phyloP scores from a whole-genome alignment of 306 rosid species.

The Glycine soja region DNA sequence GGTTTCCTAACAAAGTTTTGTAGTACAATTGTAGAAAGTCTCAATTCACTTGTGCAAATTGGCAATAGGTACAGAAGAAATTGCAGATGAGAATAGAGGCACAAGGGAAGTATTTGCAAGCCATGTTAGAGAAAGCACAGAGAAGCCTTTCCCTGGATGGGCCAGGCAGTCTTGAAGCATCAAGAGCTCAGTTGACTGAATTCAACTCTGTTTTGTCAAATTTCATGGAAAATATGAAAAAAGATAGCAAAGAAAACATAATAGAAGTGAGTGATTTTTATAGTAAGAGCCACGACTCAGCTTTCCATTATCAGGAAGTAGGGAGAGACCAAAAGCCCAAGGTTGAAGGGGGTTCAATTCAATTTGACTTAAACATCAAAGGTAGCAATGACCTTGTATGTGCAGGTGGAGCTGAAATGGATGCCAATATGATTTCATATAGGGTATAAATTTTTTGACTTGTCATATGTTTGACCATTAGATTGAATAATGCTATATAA shows the following conservation, averaged over 20 bases:
- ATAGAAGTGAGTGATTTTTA: slow-evolving; percentile 49
- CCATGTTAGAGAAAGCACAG: slow-evolving; percentile 83
- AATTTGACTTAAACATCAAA: slow-evolving; percentile 78
- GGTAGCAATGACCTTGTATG: slow-evolving; percentile 68
- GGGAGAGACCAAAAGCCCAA: slow-evolving; percentile 58
- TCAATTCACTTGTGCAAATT: neutral
- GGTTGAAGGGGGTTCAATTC: slow-evolving; percentile 57
- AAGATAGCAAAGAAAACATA: slow-evolving; percentile 61
- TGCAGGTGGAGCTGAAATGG: slow-evolving; percentile 63
- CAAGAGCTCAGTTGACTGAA: slow-evolving; percentile 68
- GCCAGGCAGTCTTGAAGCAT: slow-evolving; percentile 55
- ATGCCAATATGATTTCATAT: slow-evolving; percentile 61
- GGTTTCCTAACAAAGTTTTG: too few relatives aligned
- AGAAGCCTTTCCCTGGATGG: slow-evolving; percentile 69
- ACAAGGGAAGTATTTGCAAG: slow-evolving; percentile 87
- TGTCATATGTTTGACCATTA: slow-evolving; percentile 16
- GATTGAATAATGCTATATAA: slow-evolving; percentile 26
- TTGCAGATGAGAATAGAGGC: slow-evolving; percentile 79
- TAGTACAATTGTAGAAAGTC: neutral
- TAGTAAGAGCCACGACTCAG: slow-evolving; percentile 47
- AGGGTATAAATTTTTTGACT: slow-evolving; percentile 50
- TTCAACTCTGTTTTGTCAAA: slow-evolving; percentile 73
- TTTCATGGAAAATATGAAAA: slow-evolving; percentile 73
- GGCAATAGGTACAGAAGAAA: slow-evolving; percentile 74
- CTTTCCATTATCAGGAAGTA: slow-evolving; percentile 47